Evolutionary conservation across 306 rosid species (phyloP).

Genomic region (Prinsepia uniflora): DNA sequence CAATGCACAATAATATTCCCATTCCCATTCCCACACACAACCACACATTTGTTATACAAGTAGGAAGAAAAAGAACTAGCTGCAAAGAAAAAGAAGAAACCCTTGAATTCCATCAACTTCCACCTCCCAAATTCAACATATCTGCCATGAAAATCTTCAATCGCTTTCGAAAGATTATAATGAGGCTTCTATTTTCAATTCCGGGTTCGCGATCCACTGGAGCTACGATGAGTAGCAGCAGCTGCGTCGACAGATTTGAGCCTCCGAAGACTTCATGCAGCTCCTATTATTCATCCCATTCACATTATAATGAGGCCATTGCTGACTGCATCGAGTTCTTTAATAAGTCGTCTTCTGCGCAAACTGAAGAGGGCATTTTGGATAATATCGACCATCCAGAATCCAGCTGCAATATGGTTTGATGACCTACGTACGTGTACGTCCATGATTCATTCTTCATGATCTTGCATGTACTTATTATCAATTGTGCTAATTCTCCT

Average conservation of each 20-base stretch:
- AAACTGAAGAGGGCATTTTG: slow-evolving; percentile 32
- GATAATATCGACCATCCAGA: slow-evolving; percentile 26
- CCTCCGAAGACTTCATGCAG: slow-evolving; percentile 84
- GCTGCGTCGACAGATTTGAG: slow-evolving; percentile 39
- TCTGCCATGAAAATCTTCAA: slow-evolving; percentile 63
- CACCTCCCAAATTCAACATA: slow-evolving; percentile 30
- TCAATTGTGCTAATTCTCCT: background rate
- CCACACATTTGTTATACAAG: slow-evolving; percentile 38
- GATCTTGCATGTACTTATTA: background rate
- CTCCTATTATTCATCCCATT: slow-evolving; percentile 62
- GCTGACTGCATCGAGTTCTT: slow-evolving; percentile 82
- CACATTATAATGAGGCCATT: slow-evolving; percentile 74
- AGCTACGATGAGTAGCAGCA: slow-evolving; percentile 15
- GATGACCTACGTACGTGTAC: background rate
- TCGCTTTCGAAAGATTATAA: slow-evolving; percentile 56
- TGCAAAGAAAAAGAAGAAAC: background rate
- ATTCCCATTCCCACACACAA: background rate
- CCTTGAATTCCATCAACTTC: slow-evolving; percentile 3
- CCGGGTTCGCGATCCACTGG: slow-evolving; percentile 29
- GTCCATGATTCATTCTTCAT: background rate
- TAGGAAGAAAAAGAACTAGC: background rate
- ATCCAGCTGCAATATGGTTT: slow-evolving; percentile 34
- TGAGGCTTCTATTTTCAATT: slow-evolving; percentile 37
- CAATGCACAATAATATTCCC: slow-evolving; percentile 38
- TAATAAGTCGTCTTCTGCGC: slow-evolving; percentile 48